Evolutionary conservation across 2,329 filamentous ascomycete species (phyloP).

Genomic region (Bretziella fagacearum): DNA sequence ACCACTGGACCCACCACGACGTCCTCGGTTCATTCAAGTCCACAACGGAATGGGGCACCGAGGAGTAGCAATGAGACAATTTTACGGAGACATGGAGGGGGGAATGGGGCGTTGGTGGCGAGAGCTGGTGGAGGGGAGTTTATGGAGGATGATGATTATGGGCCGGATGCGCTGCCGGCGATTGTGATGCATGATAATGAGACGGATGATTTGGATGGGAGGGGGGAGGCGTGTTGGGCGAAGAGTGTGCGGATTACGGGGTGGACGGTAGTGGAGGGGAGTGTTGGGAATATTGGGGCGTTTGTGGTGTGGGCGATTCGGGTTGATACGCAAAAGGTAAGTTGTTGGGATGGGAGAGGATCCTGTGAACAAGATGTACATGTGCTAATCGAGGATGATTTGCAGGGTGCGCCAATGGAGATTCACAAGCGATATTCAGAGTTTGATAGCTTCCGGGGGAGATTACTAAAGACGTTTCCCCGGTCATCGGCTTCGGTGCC

Average conservation of each 20-base stretch:
- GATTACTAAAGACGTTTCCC: conserved; percentile 66
- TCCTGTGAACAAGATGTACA: background rate
- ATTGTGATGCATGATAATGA: conserved; percentile 49
- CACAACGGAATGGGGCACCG: background rate
- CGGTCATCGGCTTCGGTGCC: conserved; percentile 73
- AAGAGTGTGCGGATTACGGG: conserved; percentile 43
- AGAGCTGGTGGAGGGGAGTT: background rate
- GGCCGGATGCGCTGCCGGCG: conserved; percentile 24
- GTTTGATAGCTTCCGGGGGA: conserved; percentile 65
- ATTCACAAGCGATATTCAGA: conserved; percentile 73
- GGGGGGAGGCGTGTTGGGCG: conserved; percentile 46
- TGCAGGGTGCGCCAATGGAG: conserved; percentile 42
- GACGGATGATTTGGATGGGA: conserved; percentile 30
- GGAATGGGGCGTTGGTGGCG: conserved; percentile 1
- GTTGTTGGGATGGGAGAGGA: conserved; percentile 20
- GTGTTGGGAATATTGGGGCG: conserved; percentile 49
- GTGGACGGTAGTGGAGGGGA: conserved; percentile 39
- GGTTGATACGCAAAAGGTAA: conserved; percentile 69
- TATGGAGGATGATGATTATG: conserved; percentile 1
- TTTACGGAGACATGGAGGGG: background rate
- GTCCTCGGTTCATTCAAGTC: background rate
- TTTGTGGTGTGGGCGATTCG: conserved; percentile 92
- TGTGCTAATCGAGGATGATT: background rate
- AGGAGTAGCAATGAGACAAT: background rate
- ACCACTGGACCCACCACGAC: background rate